Percentiles rank a stretch among this genome's conserved stretches.
Conservation (phyloP, 2,329 filamentous ascomycete species). For the Trichoderma hamatum region DNA sequence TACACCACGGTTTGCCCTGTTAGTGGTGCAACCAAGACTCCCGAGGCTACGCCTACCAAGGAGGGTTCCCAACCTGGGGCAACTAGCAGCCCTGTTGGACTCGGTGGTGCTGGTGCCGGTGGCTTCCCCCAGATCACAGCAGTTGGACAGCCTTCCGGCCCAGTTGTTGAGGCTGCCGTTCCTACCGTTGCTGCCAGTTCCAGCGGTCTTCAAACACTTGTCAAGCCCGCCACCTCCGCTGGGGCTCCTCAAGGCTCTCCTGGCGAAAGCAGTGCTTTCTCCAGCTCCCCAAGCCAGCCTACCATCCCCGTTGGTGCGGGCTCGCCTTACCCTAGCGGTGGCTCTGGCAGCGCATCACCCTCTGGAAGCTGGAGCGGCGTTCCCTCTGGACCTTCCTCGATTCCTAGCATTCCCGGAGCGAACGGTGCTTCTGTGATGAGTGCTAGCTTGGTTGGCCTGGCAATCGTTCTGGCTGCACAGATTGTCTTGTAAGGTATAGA, state of each 20-base stretch:
- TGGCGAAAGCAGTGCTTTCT: conserved; percentile 35
- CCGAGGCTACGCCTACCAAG: conserved; percentile 24
- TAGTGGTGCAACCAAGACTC: conserved; percentile 28
- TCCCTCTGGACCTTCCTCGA: conserved; percentile 25
- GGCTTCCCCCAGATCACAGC: conserved; percentile 23
- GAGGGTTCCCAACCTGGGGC: conserved; percentile 28
- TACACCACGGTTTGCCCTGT: conserved; percentile 52
- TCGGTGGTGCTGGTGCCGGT: conserved; percentile 2
- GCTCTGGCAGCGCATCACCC: conserved; percentile 31
- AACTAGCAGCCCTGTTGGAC: conserved; percentile 33
- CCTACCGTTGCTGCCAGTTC: conserved; percentile 13
- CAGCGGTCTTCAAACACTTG: conserved; percentile 28
- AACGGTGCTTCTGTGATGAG: conserved; percentile 49
- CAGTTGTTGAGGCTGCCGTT: conserved; percentile 17
- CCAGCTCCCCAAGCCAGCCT: conserved; percentile 31
- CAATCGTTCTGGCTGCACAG: conserved; percentile 36
- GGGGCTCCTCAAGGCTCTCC: conserved; percentile 32
- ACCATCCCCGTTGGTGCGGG: conserved; percentile 3
- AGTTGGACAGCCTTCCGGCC: conserved; percentile 21
- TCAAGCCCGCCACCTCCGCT: conserved; percentile 29
- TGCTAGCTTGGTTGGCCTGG: conserved; percentile 35
- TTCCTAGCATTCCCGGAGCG: conserved; percentile 45
- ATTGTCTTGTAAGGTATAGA: conserved; percentile 34
- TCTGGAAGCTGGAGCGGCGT: conserved; percentile 27
- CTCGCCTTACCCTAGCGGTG: conserved; percentile 24